Evolutionary conservation across 2,329 filamentous ascomycete genomes (phyloP).

Genomic region (Coniosporium tulheliwenetii): DNA sequence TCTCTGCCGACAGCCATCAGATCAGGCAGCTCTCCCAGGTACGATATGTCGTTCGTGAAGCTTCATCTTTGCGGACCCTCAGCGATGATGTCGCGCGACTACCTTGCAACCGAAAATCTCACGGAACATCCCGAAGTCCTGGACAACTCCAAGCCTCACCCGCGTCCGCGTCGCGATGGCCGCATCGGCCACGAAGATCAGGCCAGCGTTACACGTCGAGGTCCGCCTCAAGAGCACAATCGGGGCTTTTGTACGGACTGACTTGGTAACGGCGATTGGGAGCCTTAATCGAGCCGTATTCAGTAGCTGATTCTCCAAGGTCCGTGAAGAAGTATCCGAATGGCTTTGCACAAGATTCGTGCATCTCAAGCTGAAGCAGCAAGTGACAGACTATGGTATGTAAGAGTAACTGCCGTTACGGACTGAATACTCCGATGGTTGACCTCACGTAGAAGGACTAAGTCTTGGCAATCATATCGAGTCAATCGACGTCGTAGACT

Average conservation of each 20-base stretch:
- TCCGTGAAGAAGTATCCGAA: slow-evolving; percentile 19
- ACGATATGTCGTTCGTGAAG: no score
- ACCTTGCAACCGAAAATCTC: no score
- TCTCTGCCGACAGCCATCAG: no score
- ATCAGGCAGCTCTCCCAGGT: no score
- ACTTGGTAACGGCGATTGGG: slow-evolving; percentile 10
- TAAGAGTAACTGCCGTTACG: no score
- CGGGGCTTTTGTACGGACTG: slow-evolving; percentile 11
- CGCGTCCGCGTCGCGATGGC: slow-evolving; percentile 1
- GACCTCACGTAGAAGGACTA: slow-evolving; percentile 9
- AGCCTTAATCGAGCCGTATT: neutral
- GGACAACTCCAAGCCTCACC: no score
- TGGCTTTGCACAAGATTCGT: slow-evolving; percentile 20
- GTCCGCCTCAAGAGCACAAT: slow-evolving; percentile 16
- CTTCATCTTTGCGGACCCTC: no score
- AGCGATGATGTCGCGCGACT: no score
- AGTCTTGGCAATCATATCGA: slow-evolving; percentile 15
- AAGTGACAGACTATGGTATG: slow-evolving; percentile 16
- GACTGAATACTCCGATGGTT: neutral
- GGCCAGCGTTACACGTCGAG: slow-evolving; percentile 22
- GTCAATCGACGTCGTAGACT: slow-evolving; percentile 22
- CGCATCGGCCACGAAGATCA: slow-evolving; percentile 7
- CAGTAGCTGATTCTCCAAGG: slow-evolving; percentile 7
- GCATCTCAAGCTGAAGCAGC: slow-evolving; percentile 17
- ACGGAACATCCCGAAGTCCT: no score